Evolutionary conservation across 2,329 filamentous ascomycete species (phyloP).

Genomic region (Fusarium camptoceras): DNA sequence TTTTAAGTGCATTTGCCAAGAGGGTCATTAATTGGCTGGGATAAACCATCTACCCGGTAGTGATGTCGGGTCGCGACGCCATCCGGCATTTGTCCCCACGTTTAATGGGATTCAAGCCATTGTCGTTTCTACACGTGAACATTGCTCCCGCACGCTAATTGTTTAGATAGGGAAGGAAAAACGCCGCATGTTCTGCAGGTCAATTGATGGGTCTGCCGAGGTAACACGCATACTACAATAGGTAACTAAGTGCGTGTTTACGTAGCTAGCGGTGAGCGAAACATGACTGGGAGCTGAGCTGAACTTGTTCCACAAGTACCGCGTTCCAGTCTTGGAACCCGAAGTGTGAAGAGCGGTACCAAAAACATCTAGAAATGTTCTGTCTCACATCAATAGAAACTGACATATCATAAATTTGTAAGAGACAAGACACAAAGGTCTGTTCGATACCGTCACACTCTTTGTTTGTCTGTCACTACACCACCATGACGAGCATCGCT

Average conservation of each 20-base stretch:
- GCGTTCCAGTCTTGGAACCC: background rate
- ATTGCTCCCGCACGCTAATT: background rate
- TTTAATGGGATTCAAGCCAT: slow-evolving; percentile 2
- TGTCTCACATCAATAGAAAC: background rate
- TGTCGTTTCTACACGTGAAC: slow-evolving; percentile 7
- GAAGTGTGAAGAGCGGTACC: background rate
- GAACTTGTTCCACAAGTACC: background rate
- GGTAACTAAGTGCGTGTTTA: background rate
- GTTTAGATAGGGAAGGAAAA: background rate
- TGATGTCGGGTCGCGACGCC: background rate
- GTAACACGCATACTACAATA: background rate
- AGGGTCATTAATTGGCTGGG: background rate
- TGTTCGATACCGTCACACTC: background rate
- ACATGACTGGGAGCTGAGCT: background rate
- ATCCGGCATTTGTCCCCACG: slow-evolving; percentile 5
- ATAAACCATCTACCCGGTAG: background rate
- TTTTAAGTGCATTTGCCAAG: background rate
- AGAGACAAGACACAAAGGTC: background rate
- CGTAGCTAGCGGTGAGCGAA: slow-evolving; percentile 6
- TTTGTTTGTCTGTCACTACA: background rate
- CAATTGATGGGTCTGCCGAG: background rate
- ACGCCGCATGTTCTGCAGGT: background rate
- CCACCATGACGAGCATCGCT: background rate
- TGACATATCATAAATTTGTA: background rate
- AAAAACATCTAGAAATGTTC: slow-evolving; percentile 19